Evolutionary conservation across 345 rosid genomes (phyloP).

Genomic region (Eucalyptus caleyi): DNA sequence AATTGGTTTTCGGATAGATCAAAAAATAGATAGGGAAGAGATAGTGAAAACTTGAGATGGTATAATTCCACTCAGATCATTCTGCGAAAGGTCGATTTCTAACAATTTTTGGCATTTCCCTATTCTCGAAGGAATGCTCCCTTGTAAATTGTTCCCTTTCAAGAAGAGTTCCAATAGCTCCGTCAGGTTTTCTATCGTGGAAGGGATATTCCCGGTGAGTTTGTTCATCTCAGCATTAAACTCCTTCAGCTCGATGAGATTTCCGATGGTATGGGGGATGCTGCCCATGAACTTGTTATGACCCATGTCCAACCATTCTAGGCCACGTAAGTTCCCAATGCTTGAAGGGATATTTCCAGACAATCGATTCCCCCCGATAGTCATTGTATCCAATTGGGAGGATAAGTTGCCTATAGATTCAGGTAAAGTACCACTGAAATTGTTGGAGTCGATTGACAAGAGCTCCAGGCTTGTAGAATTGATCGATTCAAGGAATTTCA

Average conservation of each 20-base stretch:
- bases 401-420: too few species aligned
- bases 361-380: rapidly evolving
- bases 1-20: too few species aligned
- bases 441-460: rapidly evolving
- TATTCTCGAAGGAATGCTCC: rapidly evolving
- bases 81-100: rapidly evolving
- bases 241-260: rapidly evolving
- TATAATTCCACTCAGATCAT: too few species aligned
- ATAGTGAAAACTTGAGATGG: too few species aligned
- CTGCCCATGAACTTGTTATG: rapidly evolving
- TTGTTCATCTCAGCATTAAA: rapidly evolving
- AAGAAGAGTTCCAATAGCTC: rapidly evolving
- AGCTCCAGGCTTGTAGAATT: neutral
- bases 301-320: rapidly evolving
- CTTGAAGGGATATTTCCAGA: too few species aligned
- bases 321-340: too few species aligned
- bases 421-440: too few species aligned
- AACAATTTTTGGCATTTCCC: too few species aligned
- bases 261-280: too few species aligned
- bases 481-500: neutral
- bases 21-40: too few species aligned
- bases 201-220: too few species aligned
- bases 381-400: rapidly evolving
- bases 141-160: too few species aligned
- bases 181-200: rapidly evolving